phyloP scores from a whole-genome alignment of 257 asterid genomes.

The Dorcoceras hygrometricum region DNA sequence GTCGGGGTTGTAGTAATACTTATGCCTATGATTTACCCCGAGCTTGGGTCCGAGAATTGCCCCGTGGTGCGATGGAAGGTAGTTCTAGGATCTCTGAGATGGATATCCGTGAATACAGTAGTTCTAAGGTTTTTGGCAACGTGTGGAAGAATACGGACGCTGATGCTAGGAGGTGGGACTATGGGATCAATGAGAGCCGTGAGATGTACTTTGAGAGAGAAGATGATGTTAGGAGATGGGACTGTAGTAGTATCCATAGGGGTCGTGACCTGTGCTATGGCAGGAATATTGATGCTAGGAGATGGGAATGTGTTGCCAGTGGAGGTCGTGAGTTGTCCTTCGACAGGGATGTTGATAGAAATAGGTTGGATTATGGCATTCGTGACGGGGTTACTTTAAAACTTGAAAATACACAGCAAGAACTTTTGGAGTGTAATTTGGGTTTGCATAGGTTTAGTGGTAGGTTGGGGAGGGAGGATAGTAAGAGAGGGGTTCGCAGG shows the following conservation, averaged over 20 bases:
- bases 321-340: neutral
- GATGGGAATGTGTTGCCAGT: constrained; percentile 20
- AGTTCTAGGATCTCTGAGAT: constrained; percentile 23
- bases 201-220: constrained; percentile 28
- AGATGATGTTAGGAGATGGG: constrained; percentile 28
- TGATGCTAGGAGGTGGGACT: constrained; percentile 8
- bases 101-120: constrained; percentile 19
- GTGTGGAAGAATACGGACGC: constrained; percentile 11
- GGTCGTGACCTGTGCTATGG: constrained; percentile 23
- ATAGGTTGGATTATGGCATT: constrained; percentile 13
- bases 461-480: constrained; percentile 41
- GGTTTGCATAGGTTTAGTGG: constrained; percentile 45
- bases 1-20: constrained; percentile 19
- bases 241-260: constrained; percentile 11
- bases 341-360: constrained; percentile 4
- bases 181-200: constrained; percentile 13
- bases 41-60: constrained; percentile 22
- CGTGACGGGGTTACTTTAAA: constrained; percentile 29
- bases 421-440: constrained; percentile 23
- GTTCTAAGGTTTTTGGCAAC: neutral
- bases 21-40: constrained; percentile 18
- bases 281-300: constrained; percentile 24
- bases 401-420: constrained; percentile 26
- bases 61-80: constrained; percentile 19
- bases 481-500: constrained; percentile 33